Evolutionary conservation across 1,284 basidiomycete species (phyloP).

Genomic region (Mycosarcoma mackinlayi): DNA sequence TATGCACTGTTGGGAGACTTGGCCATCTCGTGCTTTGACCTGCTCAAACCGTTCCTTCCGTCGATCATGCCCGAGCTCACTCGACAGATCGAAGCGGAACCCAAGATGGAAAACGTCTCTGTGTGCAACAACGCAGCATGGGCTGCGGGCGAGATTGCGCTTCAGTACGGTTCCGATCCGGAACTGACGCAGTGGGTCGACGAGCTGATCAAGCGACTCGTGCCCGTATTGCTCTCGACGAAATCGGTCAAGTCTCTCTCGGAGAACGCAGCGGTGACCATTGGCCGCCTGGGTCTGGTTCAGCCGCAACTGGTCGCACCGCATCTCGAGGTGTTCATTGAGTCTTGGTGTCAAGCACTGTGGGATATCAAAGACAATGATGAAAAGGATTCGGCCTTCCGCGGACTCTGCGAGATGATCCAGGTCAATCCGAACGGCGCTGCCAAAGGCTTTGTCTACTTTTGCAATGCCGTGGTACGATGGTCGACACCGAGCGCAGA

Average conservation of each 20-base stretch:
- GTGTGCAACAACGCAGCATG: conserved; percentile 99
- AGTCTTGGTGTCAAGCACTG: conserved; percentile 95
- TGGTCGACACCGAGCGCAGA: conserved; percentile 62
- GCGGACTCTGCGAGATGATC: conserved; percentile 95
- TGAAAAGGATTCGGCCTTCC: conserved; percentile 99
- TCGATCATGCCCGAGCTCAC: conserved; percentile 90
- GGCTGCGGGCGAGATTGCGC: conserved; percentile 96
- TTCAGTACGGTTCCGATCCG: conserved; percentile 69
- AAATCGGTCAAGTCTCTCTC: conserved; percentile 93
- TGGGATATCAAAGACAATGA: conserved; percentile 99
- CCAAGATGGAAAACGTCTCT: conserved; percentile 89
- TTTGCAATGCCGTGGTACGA: conserved; percentile 68
- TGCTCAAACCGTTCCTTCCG: conserved; percentile 81
- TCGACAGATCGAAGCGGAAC: conserved; percentile 87
- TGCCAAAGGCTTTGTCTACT: conserved; percentile 65
- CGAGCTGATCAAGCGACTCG: conserved; percentile 84
- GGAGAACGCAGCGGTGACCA: conserved; percentile 99
- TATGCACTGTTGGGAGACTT: conserved; percentile 97
- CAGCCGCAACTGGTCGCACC: conserved; percentile 89
- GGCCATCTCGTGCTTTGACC: conserved; percentile 90
- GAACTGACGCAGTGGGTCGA: conserved; percentile 62
- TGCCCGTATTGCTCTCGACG: conserved; percentile 88
- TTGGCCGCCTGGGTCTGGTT: conserved; percentile 93
- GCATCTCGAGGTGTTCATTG: conserved; percentile 87
- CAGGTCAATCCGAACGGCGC: conserved; percentile 81